Base-by-base conservation (phyloP, 2,329 filamentous ascomycete species). In the Didymosphaeria variabile region DNA sequence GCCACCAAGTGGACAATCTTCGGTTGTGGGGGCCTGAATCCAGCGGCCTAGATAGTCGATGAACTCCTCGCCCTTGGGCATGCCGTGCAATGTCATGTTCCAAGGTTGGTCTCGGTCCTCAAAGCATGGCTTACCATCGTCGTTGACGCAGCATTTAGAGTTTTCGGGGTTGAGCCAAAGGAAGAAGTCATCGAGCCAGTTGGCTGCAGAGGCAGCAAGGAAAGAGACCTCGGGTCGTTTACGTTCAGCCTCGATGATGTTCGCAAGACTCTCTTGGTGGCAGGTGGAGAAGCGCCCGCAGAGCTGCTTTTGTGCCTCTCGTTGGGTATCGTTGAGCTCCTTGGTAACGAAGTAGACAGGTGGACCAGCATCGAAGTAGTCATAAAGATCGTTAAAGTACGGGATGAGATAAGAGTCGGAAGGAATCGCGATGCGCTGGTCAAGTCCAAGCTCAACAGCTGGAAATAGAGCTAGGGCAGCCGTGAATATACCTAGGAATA, bases 131-230 rank as follows among this genome's bases (percentile, higher is more conserved):
- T 88, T 82, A 49, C 87, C 87, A 15, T 75, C 72, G 19, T 78
- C 73, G 32, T 94, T 89, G 40, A 91, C 84, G 70, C 92, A 97
- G 80, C 88, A 89, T 40, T 85, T 81, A 47, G 93, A 91, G 46
- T 78, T 77, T 31, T 76, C 69, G 0, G 95, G 95, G 69, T 98
- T 97, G n/a, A 98, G 83, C 94, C 95, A 99, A 61, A 92, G 86
- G 80, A 98, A 93, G 80, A 93, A 98, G 75, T 99, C 95, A 67
- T 99, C 95, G 19, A 99, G 87, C 95, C 95, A 99, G 77, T 91
- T 97, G 3, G 96, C 95, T 0, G 94, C 90, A 0, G 93, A 91
- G 10, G 94, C 90, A 7, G 93, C 87, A 67, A 99, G 92, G 77
- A 93, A 98, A 0, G 93, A 97, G 1, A 94, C 84, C 7, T 96